phyloP scores from a whole-genome alignment of 1,284 basidiomycete species.

The Neonothopanus nambi region DNA sequence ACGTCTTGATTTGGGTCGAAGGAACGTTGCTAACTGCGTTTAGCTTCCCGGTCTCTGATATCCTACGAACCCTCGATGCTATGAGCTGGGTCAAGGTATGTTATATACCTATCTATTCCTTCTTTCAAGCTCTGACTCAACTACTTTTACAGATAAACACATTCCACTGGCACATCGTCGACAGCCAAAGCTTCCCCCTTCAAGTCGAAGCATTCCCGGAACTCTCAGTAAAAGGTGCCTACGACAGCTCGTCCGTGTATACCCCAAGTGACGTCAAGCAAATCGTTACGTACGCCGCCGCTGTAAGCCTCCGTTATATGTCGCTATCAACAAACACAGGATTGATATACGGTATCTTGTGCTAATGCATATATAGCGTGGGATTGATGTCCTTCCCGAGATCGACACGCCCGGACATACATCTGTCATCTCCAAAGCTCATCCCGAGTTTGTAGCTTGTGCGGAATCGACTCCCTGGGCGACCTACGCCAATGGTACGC shows the following conservation, averaged over 20 bases:
- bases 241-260: constrained; percentile 60
- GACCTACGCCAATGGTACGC: constrained; percentile 55
- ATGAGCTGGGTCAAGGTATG: constrained; percentile 87
- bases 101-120: constrained; percentile 56
- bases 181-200: constrained; percentile 78
- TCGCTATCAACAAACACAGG: neutral
- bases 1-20: neutral
- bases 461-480: constrained; percentile 62
- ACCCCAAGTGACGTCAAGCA: constrained; percentile 57
- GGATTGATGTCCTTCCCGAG: constrained; percentile 79
- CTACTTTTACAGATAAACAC: constrained; percentile 53
- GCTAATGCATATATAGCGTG: constrained; percentile 46
- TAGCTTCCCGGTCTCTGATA: constrained; percentile 67
- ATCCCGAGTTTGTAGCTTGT: constrained; percentile 79
- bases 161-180: constrained; percentile 83
- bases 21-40: neutral
- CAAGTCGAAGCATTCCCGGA: constrained; percentile 62
- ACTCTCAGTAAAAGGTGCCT: constrained; percentile 70
- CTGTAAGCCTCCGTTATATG: constrained; percentile 43
- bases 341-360: constrained; percentile 5
- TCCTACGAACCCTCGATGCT: constrained; percentile 76
- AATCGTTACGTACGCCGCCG: constrained; percentile 72
- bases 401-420: constrained; percentile 86
- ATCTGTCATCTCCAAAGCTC: constrained; percentile 59
- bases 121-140: constrained; percentile 27